Evolutionary conservation across 1,284 basidiomycete species (phyloP), one percentile per base, ranked within the genome.

Genomic region (Hymenochaete sp.): DNA sequence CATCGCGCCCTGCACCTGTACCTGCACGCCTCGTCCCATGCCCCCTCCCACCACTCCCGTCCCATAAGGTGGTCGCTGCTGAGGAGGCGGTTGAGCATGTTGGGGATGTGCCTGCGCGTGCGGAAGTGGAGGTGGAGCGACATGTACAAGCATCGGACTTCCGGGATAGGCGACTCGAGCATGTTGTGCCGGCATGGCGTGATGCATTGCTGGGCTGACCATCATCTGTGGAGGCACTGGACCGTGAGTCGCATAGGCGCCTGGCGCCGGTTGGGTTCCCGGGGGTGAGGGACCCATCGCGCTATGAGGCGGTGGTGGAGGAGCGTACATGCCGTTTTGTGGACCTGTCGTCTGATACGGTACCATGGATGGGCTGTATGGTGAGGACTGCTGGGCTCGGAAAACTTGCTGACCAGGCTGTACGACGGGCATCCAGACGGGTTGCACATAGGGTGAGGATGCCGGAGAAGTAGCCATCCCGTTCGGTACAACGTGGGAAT

Each of bases 201-300:
- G 76, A 29, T 72, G 61, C 65, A 84, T 68, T 11, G 72, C 72
- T n/a, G 83, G 83, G 57, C 82, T 85, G 62, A 83, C 73, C 60
- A 82, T 60, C 19, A 63, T 57, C 69, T 72, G 37, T 74, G 75
- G 37, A 47, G 55, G 38, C 64, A 69, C 16, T 63, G 58, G 28
- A 66, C 71, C 48, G 68, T 69, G 49, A 66, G 70, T 47, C n/a
- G n/a, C n/a, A n/a, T n/a, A n/a, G n/a, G n/a, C 65, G 66, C 35
- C 64, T 62, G 42, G 63, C 61, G 38, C 62, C 53, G 31, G 59
- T 66, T 56, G 60, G 67, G 18, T 49, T 53, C 62, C 60, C 66
- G 56, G 60, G 67, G 16, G 50, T 53, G 61, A 58, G 42, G 59
- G 21, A n/a, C 13, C 32, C 57, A 26, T 42, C 58, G n/a, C n/a